A percentile compares a stretch with the other conserved stretches of the same genome.
phyloP scores from a whole-genome alignment of 2,329 filamentous ascomycete species.

The Diplocarpon rosae region DNA sequence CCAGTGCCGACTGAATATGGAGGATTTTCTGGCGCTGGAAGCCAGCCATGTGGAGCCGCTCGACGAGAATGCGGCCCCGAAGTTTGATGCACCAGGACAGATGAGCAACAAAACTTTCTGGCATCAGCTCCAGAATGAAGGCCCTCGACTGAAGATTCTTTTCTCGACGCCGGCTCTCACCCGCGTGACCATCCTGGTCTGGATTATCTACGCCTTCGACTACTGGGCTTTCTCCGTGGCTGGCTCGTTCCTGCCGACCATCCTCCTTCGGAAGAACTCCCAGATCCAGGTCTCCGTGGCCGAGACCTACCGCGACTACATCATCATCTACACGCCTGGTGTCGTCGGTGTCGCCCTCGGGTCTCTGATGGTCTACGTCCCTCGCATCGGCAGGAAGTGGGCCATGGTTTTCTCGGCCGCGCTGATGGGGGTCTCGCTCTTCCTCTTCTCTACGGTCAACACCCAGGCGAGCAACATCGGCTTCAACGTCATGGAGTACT shows the following conservation, averaged over 20 bases:
- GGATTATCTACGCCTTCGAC: slow-evolving; percentile 40
- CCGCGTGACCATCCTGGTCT: slow-evolving; percentile 36
- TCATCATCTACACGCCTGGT: slow-evolving; percentile 29
- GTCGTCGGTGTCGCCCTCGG: slow-evolving; percentile 24
- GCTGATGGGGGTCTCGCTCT: slow-evolving; percentile 22
- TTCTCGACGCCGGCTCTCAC: slow-evolving; percentile 33
- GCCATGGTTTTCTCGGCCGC: slow-evolving; percentile 23
- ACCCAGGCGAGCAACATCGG: slow-evolving; percentile 22
- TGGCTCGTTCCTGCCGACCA: slow-evolving; percentile 32
- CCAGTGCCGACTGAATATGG: slow-evolving; percentile 1
- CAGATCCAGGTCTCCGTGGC: slow-evolving; percentile 16
- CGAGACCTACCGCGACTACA: slow-evolving; percentile 27
- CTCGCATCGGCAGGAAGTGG: slow-evolving; percentile 21
- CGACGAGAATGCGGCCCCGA: background rate
- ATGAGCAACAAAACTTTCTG: slow-evolving; percentile 3
- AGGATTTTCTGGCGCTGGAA: background rate
- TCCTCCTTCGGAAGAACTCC: slow-evolving; percentile 25
- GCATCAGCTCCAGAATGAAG: background rate
- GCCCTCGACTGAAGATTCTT: slow-evolving; percentile 16
- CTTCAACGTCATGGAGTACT: slow-evolving; percentile 25
- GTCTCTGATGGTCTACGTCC: slow-evolving; percentile 11
- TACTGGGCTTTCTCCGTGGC: slow-evolving; percentile 34
- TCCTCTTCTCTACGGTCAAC: slow-evolving; percentile 21
- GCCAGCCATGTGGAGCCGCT: slow-evolving; percentile 7
- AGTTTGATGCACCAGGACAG: slow-evolving; percentile 1